Base-by-base conservation (phyloP, 78 protist genomes). In the Tieghemostelium lacteum region DNA sequence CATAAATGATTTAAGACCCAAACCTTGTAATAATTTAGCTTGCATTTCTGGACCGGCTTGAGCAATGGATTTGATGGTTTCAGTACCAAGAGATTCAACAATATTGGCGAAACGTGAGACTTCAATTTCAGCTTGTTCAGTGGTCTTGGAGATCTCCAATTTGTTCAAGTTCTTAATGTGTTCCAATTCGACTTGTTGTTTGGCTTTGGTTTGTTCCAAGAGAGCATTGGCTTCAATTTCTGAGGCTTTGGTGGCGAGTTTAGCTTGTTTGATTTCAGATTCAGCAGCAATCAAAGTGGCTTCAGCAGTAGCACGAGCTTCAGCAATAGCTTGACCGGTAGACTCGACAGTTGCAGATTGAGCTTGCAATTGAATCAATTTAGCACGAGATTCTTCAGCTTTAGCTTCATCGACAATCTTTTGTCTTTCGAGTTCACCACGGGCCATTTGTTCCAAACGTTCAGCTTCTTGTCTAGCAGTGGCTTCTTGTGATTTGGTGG, bases 401-500 rank as follows among this genome's bases (percentile, higher is more conserved):
- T 7, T 64, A n/a, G 87, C 85, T 85, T 87, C 88, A 85, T 92
- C 96, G 45, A 42, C 10, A 73, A 96, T 92, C 61, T 52, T 50
- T 85, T 89, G 97, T 17, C 94, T 94, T 76, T 96, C 96, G n/a
- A 96, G 75, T 42, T 62, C 70, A 74, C 96, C 97, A 8, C 85
- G 55, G 33, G 97, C 97, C 78, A 88, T 78, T 75, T 94, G 97
- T 60, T 95, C 97, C 42, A 62, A 24, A n/a, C 91, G 75, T 76
- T 95, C 94, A 36, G 97, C 96, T 73, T 95, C 89, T 64, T 96
- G 96, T 55, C 92, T 57, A n/a, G 97, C 97, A 49, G 69, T 61
- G 26, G 97, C 97, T 67, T 96, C 97, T 87, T 95, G 97, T 12
- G 95, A 74, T 64, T 96, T 78, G 77, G 97, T 96, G 40, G 97